phyloP scores from a whole-genome alignment of 768 basidiomycete species.

The Leccinum olivaceopallidum region DNA sequence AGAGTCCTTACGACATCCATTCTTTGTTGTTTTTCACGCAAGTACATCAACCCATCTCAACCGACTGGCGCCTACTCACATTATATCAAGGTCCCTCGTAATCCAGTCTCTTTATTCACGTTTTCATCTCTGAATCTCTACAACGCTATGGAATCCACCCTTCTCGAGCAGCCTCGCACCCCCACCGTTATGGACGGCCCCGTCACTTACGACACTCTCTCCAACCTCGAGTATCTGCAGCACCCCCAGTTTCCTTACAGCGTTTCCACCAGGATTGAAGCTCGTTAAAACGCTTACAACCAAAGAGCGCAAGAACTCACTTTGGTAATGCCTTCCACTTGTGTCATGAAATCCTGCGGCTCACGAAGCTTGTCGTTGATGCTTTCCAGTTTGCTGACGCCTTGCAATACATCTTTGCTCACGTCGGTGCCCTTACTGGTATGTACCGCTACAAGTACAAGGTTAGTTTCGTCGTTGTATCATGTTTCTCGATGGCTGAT shows the following conservation, averaged over 20 bases:
- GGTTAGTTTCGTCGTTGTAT: slow-evolving; percentile 42
- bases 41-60: too few species aligned
- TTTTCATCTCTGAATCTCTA: slow-evolving; percentile 39
- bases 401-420: slow-evolving; percentile 95
- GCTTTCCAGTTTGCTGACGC: slow-evolving; percentile 99
- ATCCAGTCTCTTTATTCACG: slow-evolving; percentile 35
- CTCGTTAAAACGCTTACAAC: slow-evolving; percentile 97
- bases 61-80: too few species aligned
- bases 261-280: too few species aligned
- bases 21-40: too few species aligned
- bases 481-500: slow-evolving; percentile 8
- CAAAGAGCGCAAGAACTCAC: slow-evolving; percentile 98
- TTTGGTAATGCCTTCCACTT: slow-evolving; percentile 99
- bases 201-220: slow-evolving; percentile 47
- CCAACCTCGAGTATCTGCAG: slow-evolving; percentile 29
- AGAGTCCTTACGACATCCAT: slow-evolving; percentile 35
- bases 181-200: slow-evolving; percentile 51
- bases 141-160: slow-evolving; percentile 47
- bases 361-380: slow-evolving; percentile 98
- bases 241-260: slow-evolving; percentile 32
- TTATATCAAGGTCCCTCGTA: too few species aligned
- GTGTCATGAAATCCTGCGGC: slow-evolving; percentile 95
- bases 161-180: slow-evolving; percentile 52
- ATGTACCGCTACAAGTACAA: slow-evolving; percentile 99
- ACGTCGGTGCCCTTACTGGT: slow-evolving; percentile 96